Percentiles rank a stretch among this genome's conserved stretches.
These are phyloP conservation scores for Crotalaria pallida DNA, from an alignment of 306 rosid species.

Conservation along the genomic window DNA sequence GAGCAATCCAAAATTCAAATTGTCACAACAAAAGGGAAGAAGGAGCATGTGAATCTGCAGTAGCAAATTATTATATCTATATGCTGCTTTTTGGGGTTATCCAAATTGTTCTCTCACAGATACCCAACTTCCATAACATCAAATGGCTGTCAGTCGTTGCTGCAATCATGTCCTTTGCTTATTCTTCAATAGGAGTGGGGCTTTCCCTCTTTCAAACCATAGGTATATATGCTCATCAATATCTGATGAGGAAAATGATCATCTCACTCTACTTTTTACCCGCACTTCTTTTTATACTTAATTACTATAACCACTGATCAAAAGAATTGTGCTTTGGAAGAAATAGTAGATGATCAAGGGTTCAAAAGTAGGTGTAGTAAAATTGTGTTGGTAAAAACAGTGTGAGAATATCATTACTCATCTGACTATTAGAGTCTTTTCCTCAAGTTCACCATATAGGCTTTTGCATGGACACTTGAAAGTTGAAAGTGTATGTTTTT, in stretches of 20 bases:
- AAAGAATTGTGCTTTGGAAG: too few relatives aligned
- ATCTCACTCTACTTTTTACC: too few relatives aligned
- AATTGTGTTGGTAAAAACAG: too few relatives aligned
- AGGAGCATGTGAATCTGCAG: slow-evolving; percentile 24
- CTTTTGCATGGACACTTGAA: slow-evolving; percentile 1
- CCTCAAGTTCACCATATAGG: background rate
- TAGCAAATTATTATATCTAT: slow-evolving; percentile 36
- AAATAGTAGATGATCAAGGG: too few relatives aligned
- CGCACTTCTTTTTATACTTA: too few relatives aligned
- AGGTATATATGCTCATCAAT: slow-evolving; percentile 24
- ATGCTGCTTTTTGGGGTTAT: slow-evolving; percentile 57
- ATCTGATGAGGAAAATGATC: too few relatives aligned
- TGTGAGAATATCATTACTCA: too few relatives aligned
- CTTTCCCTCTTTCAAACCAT: slow-evolving; percentile 40
- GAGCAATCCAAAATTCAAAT: slow-evolving; percentile 41
- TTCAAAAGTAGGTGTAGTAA: too few relatives aligned
- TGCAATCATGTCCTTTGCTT: slow-evolving; percentile 67
- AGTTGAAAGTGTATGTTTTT: slow-evolving; percentile 11
- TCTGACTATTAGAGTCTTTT: background rate
- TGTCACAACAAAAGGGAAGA: slow-evolving; percentile 28
- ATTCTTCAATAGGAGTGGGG: slow-evolving; percentile 56
- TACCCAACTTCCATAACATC: slow-evolving; percentile 64
- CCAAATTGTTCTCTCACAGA: slow-evolving; percentile 62
- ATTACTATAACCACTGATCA: too few relatives aligned
- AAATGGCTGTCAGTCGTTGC: slow-evolving; percentile 70